A percentile compares a stretch with the other conserved stretches of the same genome.
Evolutionary conservation across 2,329 filamentous ascomycete species (phyloP).

Genomic region (Fusarium bactridioides): DNA sequence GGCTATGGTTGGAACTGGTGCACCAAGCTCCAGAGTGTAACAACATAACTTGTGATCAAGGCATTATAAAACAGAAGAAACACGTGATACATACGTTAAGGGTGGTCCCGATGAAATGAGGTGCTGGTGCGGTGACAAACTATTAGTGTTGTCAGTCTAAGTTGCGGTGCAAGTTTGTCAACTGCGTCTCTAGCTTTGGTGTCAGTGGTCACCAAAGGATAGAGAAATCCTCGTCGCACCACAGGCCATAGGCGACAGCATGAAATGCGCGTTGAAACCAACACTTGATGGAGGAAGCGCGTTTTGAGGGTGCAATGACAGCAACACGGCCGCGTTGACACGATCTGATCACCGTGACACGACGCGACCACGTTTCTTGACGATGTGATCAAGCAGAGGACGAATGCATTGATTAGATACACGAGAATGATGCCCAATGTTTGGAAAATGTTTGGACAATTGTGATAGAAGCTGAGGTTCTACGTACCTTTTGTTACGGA

Average conservation of each 20-base stretch:
- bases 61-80: constrained; percentile 1
- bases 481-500: constrained; percentile 41
- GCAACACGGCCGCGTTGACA: constrained; percentile 9
- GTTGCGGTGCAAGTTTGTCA: constrained; percentile 20
- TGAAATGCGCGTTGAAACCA: constrained; percentile 6
- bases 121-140: constrained; percentile 16
- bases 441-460: background rate
- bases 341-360: constrained; percentile 7
- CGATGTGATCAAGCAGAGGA: background rate
- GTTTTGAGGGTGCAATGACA: background rate
- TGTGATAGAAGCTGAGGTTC: constrained; percentile 12
- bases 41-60: background rate
- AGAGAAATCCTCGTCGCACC: constrained; percentile 2
- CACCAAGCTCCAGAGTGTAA: background rate
- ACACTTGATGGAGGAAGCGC: constrained; percentile 14
- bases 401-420: background rate
- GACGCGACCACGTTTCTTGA: constrained; percentile 15
- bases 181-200: constrained; percentile 37
- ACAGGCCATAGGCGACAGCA: constrained; percentile 6
- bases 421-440: background rate
- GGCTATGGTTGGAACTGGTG: background rate
- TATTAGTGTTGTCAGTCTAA: constrained; percentile 37
- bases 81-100: constrained; percentile 35
- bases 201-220: constrained; percentile 35
- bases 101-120: background rate